These are phyloP conservation scores for Scutellaria galericulata DNA, from an alignment of 257 asterid genomes.

Conservation along the genomic window DNA sequence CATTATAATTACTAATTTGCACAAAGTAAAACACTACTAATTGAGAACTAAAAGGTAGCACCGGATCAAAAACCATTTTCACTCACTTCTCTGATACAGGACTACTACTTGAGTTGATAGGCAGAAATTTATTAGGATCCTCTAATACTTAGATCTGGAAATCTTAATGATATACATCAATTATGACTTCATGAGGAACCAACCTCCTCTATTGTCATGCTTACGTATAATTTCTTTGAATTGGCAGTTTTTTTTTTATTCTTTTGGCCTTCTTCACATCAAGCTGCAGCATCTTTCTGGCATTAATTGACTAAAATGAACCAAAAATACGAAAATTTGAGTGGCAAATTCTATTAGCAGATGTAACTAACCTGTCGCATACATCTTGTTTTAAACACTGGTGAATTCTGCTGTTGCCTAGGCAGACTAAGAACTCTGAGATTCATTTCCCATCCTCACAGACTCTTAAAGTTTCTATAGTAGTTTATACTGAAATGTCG, in stretches of 20 bases:
- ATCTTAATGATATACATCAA: background rate
- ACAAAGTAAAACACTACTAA: background rate
- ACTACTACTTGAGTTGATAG: background rate
- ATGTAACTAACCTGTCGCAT: background rate
- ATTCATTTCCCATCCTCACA: background rate
- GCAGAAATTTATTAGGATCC: background rate
- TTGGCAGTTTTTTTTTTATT: background rate
- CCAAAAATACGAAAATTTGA: background rate
- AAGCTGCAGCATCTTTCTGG: background rate
- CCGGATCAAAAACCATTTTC: background rate
- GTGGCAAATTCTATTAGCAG: slow-evolving; percentile 2
- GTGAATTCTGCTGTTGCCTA: background rate
- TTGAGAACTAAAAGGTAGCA: background rate
- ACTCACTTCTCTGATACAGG: slow-evolving; percentile 4
- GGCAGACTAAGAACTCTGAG: background rate
- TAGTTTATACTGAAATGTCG: background rate
- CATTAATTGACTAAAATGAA: background rate
- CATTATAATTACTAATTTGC: background rate
- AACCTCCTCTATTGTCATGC: background rate
- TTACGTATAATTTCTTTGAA: background rate
- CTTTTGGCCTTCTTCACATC: too few species aligned
- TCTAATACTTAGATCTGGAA: background rate
- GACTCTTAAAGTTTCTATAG: background rate
- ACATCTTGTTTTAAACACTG: background rate
- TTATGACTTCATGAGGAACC: background rate